Evolutionary conservation across 1,284 basidiomycete genomes (phyloP), one percentile per base, ranked within the genome.

Genomic region (Rhodotorula sp.): DNA sequence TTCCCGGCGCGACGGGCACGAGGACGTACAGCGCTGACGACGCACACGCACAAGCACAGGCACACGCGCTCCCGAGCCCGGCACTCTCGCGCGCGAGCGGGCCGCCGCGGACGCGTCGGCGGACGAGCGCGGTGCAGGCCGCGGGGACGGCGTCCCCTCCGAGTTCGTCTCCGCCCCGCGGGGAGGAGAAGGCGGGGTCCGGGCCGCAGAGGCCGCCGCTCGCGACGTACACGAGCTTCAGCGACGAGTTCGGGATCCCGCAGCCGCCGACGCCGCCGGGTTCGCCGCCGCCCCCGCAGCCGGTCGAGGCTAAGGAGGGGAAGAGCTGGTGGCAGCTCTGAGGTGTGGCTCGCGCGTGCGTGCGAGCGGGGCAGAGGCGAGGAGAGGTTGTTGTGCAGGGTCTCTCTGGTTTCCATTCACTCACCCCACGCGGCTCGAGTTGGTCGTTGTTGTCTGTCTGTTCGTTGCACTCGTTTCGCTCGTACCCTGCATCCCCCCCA

Each of bases 161-260:
- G 1, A 12, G 32, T 15, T 32, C 37, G 8, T 8, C 48, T 13
- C 39, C 60, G 46, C 34, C 29, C 32, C 4, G 25, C 22, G 9
- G 17, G 27, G 13, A 15, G 21, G 36, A 39, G 25, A 9, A 37
- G 10, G 36, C 34, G 13, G 48, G 10, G 7, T 34, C 17, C 12
- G 37, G 27, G 41, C 41, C 25, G 36, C 21, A n/a, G 48, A 46
- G 69, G 12, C 69, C 69, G 19, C 22, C 59, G 29, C 37, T 70
- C 5, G 48, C 60, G 51, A 66, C 57, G 22, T 70, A 53, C 48
- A 62, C 59, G 22, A 46, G 37, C 37, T 70, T 70, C 50, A 64
- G 66, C 19, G 69, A 70, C 12, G 46, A 55, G 58, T 69, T 66
- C 37, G 69, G 69, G 21, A 44, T 70, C 54, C 27, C 32, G 17